These are phyloP conservation scores for Sedum album DNA, from an alignment of 164 flowering plant genomes.

Conservation along the genomic window DNA sequence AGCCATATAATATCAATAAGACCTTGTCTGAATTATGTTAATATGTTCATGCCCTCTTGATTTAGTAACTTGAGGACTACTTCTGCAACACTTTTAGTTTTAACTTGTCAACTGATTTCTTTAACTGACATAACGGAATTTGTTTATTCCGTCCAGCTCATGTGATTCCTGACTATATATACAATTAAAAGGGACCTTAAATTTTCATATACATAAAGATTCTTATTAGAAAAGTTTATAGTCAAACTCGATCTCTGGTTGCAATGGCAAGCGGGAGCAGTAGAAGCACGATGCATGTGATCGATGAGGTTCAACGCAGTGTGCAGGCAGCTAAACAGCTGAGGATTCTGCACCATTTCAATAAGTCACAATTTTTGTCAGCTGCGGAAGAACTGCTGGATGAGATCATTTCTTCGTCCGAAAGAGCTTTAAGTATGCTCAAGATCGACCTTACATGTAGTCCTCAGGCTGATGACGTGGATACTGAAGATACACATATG, in stretches of 20 bases:
- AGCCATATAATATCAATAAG: neutral
- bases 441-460: neutral
- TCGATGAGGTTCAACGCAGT: neutral
- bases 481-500: neutral
- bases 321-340: neutral
- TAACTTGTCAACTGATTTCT: neutral
- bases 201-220: neutral
- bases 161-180: neutral
- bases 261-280: neutral
- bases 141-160: neutral
- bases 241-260: neutral
- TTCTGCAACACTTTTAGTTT: neutral
- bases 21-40: neutral
- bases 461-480: neutral
- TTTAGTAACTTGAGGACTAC: neutral
- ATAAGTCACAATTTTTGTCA: neutral
- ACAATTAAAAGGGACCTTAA: neutral
- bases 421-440: neutral
- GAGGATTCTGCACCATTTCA: neutral
- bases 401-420: conserved; percentile 3
- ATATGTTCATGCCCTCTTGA: neutral
- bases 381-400: neutral
- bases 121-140: neutral
- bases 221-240: neutral
- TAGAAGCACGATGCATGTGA: neutral